Evolutionary conservation across 768 basidiomycete genomes (phyloP).

Genomic region (Phlebiopsis flavidoalba): DNA sequence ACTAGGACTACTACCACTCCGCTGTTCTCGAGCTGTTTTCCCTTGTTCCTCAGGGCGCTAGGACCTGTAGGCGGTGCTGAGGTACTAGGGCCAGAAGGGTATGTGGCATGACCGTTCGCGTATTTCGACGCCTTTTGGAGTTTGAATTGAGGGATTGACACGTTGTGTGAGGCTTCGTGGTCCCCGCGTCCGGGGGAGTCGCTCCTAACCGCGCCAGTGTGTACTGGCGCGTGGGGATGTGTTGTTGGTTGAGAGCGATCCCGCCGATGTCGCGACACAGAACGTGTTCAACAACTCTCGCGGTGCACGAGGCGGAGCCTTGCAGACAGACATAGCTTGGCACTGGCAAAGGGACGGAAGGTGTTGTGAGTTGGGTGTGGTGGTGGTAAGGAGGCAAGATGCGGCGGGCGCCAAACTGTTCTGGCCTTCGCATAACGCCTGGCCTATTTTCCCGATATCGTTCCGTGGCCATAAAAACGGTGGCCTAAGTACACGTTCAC

Average conservation of each 20-base stretch:
- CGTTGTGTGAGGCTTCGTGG: constrained; percentile 51
- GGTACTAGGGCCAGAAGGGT: constrained; percentile 23
- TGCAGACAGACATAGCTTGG: constrained; percentile 67
- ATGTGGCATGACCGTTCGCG: constrained; percentile 35
- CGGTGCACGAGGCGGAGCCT: constrained; percentile 71
- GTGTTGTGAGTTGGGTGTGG: constrained; percentile 5
- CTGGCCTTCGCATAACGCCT: constrained; percentile 1
- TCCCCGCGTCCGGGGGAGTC: constrained; percentile 59
- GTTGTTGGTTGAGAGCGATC: constrained; percentile 27
- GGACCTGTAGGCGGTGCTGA: constrained; percentile 28
- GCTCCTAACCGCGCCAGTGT: constrained; percentile 47
- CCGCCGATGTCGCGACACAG: constrained; percentile 20
- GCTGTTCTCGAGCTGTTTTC: constrained; percentile 36
- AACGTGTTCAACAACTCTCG: constrained; percentile 56
- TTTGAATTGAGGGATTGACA: constrained; percentile 14
- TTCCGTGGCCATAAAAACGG: neutral
- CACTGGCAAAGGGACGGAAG: constrained; percentile 9
- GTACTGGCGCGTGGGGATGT: constrained; percentile 17
- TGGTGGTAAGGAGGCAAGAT: constrained; percentile 5
- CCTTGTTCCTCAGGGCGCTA: constrained; percentile 29
- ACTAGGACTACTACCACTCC: constrained; percentile 26
- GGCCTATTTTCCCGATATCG: neutral
- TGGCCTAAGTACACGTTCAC: neutral
- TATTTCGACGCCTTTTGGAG: constrained; percentile 31
- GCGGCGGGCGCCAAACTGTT: constrained; percentile 2